These are phyloP conservation scores for Candida fluviatilis DNA, from an alignment of 805 yeast genomes.

Conservation along the genomic window DNA sequence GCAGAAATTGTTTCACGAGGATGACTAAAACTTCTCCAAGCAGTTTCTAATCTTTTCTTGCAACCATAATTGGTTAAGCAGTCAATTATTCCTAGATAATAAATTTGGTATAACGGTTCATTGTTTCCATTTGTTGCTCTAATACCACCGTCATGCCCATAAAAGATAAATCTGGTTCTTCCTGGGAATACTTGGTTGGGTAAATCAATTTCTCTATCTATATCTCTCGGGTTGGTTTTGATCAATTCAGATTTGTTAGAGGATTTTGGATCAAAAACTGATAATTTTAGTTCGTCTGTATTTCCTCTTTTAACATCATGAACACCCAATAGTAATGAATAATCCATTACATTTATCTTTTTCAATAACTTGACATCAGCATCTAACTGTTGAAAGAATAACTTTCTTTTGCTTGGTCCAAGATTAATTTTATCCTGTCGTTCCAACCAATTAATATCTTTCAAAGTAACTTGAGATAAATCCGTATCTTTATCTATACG, in stretches of 20 bases:
- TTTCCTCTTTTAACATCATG: conserved; percentile 65
- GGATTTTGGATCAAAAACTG: conserved; percentile 43
- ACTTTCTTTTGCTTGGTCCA: conserved; percentile 64
- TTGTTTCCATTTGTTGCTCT: conserved; percentile 63
- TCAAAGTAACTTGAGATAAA: conserved; percentile 49
- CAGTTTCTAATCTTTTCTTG: conserved; percentile 76
- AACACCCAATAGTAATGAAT: conserved; percentile 82
- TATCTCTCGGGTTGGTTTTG: conserved; percentile 43
- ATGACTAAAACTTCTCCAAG: conserved; percentile 73
- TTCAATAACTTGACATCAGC: conserved; percentile 72
- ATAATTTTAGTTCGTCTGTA: conserved; percentile 28
- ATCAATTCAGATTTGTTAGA: conserved; percentile 34
- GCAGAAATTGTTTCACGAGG: conserved; percentile 75
- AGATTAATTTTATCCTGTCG: conserved; percentile 58
- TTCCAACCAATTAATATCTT: conserved; percentile 87
- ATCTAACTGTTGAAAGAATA: conserved; percentile 65
- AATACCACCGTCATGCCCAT: conserved; percentile 82
- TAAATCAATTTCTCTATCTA: conserved; percentile 38
- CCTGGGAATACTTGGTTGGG: conserved; percentile 43
- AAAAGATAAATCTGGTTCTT: conserved; percentile 55
- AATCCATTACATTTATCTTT: conserved; percentile 88
- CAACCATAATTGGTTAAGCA: conserved; percentile 80
- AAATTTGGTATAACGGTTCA: conserved; percentile 62
- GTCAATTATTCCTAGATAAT: conserved; percentile 91
- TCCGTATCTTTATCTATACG: conserved; percentile 22